Evolutionary conservation across 2,329 filamentous ascomycete genomes (phyloP).

Genomic region (Aureobasidium uvarum): DNA sequence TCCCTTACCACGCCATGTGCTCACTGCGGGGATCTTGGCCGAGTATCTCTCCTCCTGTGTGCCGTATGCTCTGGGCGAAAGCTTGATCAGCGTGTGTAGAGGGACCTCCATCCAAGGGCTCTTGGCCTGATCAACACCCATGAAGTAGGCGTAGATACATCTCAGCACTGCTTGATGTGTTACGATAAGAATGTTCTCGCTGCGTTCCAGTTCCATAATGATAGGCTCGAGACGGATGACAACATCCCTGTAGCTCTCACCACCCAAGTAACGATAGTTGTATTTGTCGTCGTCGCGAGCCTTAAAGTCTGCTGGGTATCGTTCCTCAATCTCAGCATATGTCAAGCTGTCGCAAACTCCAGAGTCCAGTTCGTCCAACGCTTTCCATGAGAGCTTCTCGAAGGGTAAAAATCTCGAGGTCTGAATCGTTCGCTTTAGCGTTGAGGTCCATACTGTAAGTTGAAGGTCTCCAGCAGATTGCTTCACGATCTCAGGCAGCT

Average conservation of each 20-base stretch:
- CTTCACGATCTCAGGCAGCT: conserved; percentile 78
- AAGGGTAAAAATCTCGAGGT: conserved; percentile 86
- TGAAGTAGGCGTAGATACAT: conserved; percentile 98
- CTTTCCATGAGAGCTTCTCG: conserved; percentile 98
- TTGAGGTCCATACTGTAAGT: conserved; percentile 73
- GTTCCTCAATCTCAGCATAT: conserved; percentile 88
- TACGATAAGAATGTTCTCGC: conserved; percentile 95
- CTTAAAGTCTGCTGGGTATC: conserved; percentile 90
- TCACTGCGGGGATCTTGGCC: conserved; percentile 92
- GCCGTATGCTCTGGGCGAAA: conserved; percentile 90
- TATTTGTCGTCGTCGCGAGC: conserved; percentile 98
- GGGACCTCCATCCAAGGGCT: conserved; percentile 99
- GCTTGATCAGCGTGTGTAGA: conserved; percentile 91
- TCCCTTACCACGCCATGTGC: conserved; percentile 93
- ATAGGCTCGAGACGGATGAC: conserved; percentile 97
- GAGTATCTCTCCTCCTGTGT: conserved; percentile 86
- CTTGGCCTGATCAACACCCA: conserved; percentile 90
- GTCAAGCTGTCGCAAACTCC: conserved; percentile 96
- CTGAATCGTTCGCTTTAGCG: conserved; percentile 80
- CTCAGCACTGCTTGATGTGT: conserved; percentile 95
- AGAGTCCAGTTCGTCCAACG: conserved; percentile 92
- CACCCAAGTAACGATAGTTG: conserved; percentile 97
- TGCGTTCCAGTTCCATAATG: conserved; percentile 97
- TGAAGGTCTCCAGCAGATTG: conserved; percentile 78
- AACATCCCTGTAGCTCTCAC: conserved; percentile 93